A percentile compares a stretch with the other conserved stretches of the same genome.
Conservation (phyloP, 2,329 filamentous ascomycete genomes). For the Orbilia quercus region DNA sequence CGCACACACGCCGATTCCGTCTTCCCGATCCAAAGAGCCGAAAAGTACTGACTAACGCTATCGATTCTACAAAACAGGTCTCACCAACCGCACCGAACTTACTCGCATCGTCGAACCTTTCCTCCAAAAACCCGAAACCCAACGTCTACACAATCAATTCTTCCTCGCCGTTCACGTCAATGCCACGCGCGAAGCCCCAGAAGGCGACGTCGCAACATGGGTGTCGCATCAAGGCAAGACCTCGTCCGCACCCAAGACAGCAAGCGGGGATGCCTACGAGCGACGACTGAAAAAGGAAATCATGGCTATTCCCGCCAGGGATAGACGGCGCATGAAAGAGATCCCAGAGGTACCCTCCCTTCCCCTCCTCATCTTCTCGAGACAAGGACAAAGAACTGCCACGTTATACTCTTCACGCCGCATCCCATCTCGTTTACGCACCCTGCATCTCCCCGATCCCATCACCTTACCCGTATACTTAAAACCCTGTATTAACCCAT, state of each 20-base stretch:
- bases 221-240: conserved; percentile 77
- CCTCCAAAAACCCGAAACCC: conserved; percentile 56
- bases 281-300: conserved; percentile 75
- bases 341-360: conserved; percentile 62
- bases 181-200: conserved; percentile 76
- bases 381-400: too few species aligned
- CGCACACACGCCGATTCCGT: too few species aligned
- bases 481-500: conserved; percentile 57
- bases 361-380: neutral
- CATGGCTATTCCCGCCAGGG: conserved; percentile 75
- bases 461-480: neutral
- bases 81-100: conserved; percentile 55
- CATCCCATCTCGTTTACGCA: conserved; percentile 26
- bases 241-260: conserved; percentile 71
- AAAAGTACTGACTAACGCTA: conserved; percentile 63
- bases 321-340: conserved; percentile 75
- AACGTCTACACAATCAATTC: conserved; percentile 74
- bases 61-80: conserved; percentile 66
- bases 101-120: conserved; percentile 64
- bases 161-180: conserved; percentile 75
- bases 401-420: neutral
- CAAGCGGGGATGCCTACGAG: conserved; percentile 74
- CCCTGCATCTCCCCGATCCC: conserved; percentile 25
- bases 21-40: conserved; percentile 59
- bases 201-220: conserved; percentile 75